Base-by-base conservation (phyloP, 805 yeast genomes). In the Candida ipomoeae region DNA sequence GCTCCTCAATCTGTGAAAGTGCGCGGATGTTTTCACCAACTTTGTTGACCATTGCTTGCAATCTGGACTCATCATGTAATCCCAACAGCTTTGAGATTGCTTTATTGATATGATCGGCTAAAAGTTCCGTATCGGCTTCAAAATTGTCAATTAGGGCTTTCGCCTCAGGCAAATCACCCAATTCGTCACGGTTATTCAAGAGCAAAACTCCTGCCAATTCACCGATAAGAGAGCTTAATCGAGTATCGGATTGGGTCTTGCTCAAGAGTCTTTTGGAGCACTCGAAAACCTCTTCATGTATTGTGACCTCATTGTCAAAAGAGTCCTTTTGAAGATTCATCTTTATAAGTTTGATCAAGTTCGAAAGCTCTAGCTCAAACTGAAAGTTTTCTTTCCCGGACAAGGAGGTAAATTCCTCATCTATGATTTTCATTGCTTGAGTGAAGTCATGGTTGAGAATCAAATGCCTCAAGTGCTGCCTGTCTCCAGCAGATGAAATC, bases 1-100 rank as follows among this genome's bases (percentile, higher is more conserved):
- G 62, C 33, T 65, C 66, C 51, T 73, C 76, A 49, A 62, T 55
- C 42, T 61, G 61, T 35, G 62, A 55, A 38, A 73, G 64, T 15
- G 49, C 50, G 15, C 50, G 59, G 44, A 73, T 65, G 55, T 71
- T 71, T 3, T 54, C 49, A 48, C 65, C 62, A 13, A 69, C 73
- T 32, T 58, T 59, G 17, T 59, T 59, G 33, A 71, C 58, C 40
- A 71, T 65, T 8, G 46, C 47, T 53, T 73, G 74, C 43, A 73
- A 57, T 32, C 63, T 64, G 2, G 75, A 69, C 20, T 48, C 55
- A 10, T 57, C 54, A 15, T 55, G 57, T 44, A 65, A 63, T 44
- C 71, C 69, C 14, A 68, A 63, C 10, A 57, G 56, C 11, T 56
- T 55, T 17, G 55, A 53, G 5, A 70, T 52, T 5, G 52, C 52